Evolutionary conservation across 2,329 filamentous ascomycete species (phyloP), one percentile per base, ranked within the genome.

Genomic region (Fusarium begoniae): DNA sequence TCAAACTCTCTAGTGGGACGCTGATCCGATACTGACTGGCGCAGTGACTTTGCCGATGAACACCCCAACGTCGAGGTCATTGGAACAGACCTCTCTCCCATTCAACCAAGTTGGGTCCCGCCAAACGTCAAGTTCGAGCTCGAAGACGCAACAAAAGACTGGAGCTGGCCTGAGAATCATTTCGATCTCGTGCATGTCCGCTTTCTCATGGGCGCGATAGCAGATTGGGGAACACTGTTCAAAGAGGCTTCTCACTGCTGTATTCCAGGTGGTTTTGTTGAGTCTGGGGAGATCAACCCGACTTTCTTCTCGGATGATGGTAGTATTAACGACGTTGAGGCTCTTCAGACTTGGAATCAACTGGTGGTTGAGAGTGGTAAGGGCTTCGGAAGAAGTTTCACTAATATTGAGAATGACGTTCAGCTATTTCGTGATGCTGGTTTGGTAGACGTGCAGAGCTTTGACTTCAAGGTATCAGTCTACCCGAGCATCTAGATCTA

Each of bases 381-480:
- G 6, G 48, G 28, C 5, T 61, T 55, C 8, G 38, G 58, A 1
- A 3, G 58, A 8, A 61, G 58, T 11, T 61, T 61, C 1, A 41
- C 50, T 13, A 37, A 51, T 1, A 50, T 64, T 1, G 40, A 58
- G 6, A 41, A 64, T 8, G 59, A 54, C 0, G 17, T 64, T 11
- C 28, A 57, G 8, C 20, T 55, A 10, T 24, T 69, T 13, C 38
- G 24, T 2, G 44, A 57, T 6, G 68, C 64, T 22, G 59, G 64
- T 6, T 41, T 70, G 13, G 51, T 40, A 2, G 68, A 61, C 6
- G 41, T 70, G 13, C 32, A 56, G 8, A 40, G 11, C 6, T 45
- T 67, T 18, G 43, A 68, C 20, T 68, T 63, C 44, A 70, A 70
- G 35, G 64, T 50, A 43, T 3, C n/a, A n/a, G n/a, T n/a, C 2